Evolutionary conservation across 2,329 filamentous ascomycete species (phyloP).

Genomic region (Aspergillus fijiensis): DNA sequence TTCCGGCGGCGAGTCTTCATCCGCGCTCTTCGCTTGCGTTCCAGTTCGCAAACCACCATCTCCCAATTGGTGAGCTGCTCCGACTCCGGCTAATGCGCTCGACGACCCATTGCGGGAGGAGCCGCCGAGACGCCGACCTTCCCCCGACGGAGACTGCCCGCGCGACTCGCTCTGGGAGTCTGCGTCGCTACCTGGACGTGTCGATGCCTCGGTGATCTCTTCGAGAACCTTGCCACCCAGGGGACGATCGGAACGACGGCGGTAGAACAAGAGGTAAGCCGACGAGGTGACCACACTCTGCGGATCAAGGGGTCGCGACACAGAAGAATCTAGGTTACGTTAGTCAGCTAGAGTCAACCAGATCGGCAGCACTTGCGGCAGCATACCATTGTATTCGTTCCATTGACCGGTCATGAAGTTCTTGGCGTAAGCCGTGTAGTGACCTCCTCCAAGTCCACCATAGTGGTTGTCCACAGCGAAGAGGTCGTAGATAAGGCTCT

Average conservation of each 20-base stretch:
- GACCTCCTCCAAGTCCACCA: slow-evolving; percentile 87
- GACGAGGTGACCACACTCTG: slow-evolving; percentile 67
- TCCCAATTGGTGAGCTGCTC: slow-evolving; percentile 68
- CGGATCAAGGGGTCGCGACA: slow-evolving; percentile 61
- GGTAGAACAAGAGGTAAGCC: slow-evolving; percentile 95
- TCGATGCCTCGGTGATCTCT: slow-evolving; percentile 65
- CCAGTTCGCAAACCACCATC: slow-evolving; percentile 57
- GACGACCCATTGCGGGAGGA: slow-evolving; percentile 88
- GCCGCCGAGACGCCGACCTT: slow-evolving; percentile 83
- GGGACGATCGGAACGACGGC: slow-evolving; percentile 72
- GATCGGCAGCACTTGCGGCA: slow-evolving; percentile 11
- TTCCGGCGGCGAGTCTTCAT: slow-evolving; percentile 31
- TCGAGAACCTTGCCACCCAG: slow-evolving; percentile 77
- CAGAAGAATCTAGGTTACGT: slow-evolving; percentile 67
- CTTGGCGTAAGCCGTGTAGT: slow-evolving; percentile 92
- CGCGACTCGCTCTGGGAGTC: slow-evolving; percentile 45
- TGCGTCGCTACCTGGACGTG: slow-evolving; percentile 51
- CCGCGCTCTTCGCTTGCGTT: slow-evolving; percentile 36
- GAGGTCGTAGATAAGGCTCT: slow-evolving; percentile 83
- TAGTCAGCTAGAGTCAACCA: slow-evolving; percentile 33
- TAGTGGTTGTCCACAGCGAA: slow-evolving; percentile 97
- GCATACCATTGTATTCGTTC: slow-evolving; percentile 95
- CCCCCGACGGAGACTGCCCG: slow-evolving; percentile 63
- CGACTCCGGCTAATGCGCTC: slow-evolving; percentile 79
- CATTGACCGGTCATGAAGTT: slow-evolving; percentile 87